These are phyloP conservation scores for Botrytis tulipae DNA, from an alignment of 2,329 filamentous ascomycete species.

Conservation along the genomic window DNA sequence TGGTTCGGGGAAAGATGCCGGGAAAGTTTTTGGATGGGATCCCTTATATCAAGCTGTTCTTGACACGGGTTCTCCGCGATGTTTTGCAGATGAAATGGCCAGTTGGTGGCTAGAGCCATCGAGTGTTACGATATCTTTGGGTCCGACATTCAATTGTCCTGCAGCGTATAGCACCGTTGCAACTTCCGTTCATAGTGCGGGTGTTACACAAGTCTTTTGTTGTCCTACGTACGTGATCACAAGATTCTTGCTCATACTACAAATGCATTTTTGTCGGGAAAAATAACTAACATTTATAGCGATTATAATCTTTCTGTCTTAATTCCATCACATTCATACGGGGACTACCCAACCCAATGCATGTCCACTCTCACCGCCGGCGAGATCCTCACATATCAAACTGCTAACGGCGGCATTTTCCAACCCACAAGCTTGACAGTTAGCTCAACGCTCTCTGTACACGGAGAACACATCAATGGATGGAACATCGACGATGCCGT, in stretches of 20 bases:
- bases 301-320: slow-evolving; percentile 3
- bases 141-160: slow-evolving; percentile 13
- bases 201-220: slow-evolving; percentile 15
- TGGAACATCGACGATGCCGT: slow-evolving; percentile 16
- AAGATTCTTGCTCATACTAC: neutral
- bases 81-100: slow-evolving; percentile 12
- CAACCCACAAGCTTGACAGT: slow-evolving; percentile 15
- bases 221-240: slow-evolving; percentile 13
- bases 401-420: slow-evolving; percentile 1
- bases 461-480: slow-evolving; percentile 18
- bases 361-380: slow-evolving; percentile 14
- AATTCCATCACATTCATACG: neutral
- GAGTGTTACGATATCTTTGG: neutral
- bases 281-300: neutral
- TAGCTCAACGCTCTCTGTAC: neutral
- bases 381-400: slow-evolving; percentile 13
- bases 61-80: slow-evolving; percentile 13
- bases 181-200: slow-evolving; percentile 13
- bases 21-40: slow-evolving; percentile 16
- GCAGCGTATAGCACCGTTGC: slow-evolving; percentile 10
- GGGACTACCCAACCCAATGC: slow-evolving; percentile 15
- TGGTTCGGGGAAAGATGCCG: neutral
- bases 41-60: slow-evolving; percentile 8
- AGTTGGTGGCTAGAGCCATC: slow-evolving; percentile 18
- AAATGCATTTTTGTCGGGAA: neutral